Conservation (phyloP, 768 basidiomycete genomes). For the Dentipellis sp. region DNA sequence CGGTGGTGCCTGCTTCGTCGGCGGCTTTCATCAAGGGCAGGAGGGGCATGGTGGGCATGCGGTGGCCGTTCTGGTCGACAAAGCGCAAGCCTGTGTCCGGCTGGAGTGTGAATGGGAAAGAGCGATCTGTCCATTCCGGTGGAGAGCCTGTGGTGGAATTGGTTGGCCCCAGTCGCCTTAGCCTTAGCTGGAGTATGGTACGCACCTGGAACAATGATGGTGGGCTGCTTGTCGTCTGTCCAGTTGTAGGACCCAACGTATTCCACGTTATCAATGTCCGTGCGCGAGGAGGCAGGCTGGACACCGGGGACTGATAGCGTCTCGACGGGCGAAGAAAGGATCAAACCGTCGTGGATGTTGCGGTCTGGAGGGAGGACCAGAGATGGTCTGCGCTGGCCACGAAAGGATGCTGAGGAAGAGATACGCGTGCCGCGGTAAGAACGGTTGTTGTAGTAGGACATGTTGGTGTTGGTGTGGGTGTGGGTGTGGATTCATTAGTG, state of each 20-base stretch:
- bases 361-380: neutral
- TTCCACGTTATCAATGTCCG: neutral
- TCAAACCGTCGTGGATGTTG: neutral
- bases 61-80: neutral
- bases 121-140: neutral
- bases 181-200: constrained; percentile 14
- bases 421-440: too few relatives aligned
- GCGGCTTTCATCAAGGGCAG: neutral
- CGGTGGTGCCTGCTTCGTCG: neutral
- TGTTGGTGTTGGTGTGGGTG: too few relatives aligned
- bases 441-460: too few relatives aligned
- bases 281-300: neutral
- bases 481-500: too few relatives aligned
- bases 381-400: too few relatives aligned
- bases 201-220: neutral
- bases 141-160: neutral
- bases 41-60: neutral
- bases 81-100: neutral
- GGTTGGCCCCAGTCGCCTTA: constrained; percentile 12
- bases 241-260: neutral
- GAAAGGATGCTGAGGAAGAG: too few relatives aligned
- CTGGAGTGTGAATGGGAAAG: neutral
- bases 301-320: neutral
- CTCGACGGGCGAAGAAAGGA: neutral
- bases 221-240: neutral